Base-by-base conservation (phyloP, 2,329 filamentous ascomycete species). In the Metarhizium humberi region DNA sequence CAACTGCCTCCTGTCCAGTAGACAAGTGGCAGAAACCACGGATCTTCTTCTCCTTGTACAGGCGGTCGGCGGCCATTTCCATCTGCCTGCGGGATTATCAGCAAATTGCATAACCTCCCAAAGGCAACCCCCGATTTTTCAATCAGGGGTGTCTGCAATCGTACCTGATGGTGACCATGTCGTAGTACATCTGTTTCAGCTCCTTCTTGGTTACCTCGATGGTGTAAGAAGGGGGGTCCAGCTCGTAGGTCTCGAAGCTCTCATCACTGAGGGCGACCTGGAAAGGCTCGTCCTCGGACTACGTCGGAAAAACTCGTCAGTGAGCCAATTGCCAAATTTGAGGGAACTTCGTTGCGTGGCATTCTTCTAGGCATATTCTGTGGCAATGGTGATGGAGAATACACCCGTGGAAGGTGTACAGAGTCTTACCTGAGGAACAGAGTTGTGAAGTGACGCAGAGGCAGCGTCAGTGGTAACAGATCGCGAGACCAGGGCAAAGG, bases 31-130 rank as follows among this genome's bases (percentile, higher is more conserved):
- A 99, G 88, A 99, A 99, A 78, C 94, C 94, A 67, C 94, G 89
- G 67, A 99, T 97, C 84, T 99, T 97, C 87, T 99, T 99, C 81
- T 97, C 94, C 82, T 99, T 99, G 89, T 99, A 99, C 69, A 99
- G 81, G 72, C 92, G 85, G 73, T 99, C 94, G 78, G 94, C 91
- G 63, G 92, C 92, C 92, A 99, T 96, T 78, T 99, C 94, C 94
- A 99, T 96, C 74, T 95, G 94, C 78, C 92, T 96, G 65, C 59
- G 63, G 52, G 61, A 64, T 66, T 67, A 65, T 71, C 59, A 70
- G 68, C 55, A 60, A 55, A 54, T 48, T n/a, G 18, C 32, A 11
- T 7, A 8, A 13, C 11, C 25, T 25, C 16, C 3, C 25, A 25
- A n/a, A 42, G 13, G 32, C 16, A 40, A 13, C 49, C 38, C 6